Percentiles rank a stretch among this genome's conserved stretches.
These are phyloP conservation scores for Ilyonectria sp. DNA, from an alignment of 2,329 filamentous ascomycete genomes.

Conservation along the genomic window DNA sequence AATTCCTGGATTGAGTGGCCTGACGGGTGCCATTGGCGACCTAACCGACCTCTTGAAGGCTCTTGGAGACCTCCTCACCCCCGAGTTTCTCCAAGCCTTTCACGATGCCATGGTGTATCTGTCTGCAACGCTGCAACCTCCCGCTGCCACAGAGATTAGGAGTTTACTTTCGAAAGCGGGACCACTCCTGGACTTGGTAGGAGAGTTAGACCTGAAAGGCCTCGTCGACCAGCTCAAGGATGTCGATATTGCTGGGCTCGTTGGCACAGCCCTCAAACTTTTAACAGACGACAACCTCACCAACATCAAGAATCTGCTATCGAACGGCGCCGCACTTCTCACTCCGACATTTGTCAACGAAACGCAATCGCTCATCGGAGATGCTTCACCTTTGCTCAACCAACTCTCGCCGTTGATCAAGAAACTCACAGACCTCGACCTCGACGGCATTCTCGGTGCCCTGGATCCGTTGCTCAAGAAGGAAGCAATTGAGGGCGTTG, in stretches of 20 bases:
- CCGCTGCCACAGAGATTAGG: constrained; percentile 52
- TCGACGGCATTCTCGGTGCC: constrained; percentile 50
- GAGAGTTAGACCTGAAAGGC: constrained; percentile 53
- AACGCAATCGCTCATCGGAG: constrained; percentile 52
- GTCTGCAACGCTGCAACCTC: constrained; percentile 55
- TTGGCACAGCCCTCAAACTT: constrained; percentile 50
- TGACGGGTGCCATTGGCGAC: constrained; percentile 41
- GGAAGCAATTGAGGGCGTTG: constrained; percentile 47
- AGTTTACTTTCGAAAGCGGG: constrained; percentile 46
- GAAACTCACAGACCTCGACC: constrained; percentile 49
- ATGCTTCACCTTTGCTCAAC: constrained; percentile 52
- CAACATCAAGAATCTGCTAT: constrained; percentile 53
- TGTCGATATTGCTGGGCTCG: constrained; percentile 51
- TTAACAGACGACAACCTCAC: constrained; percentile 52
- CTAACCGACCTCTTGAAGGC: constrained; percentile 48
- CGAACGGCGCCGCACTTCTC: constrained; percentile 56
- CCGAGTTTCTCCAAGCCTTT: constrained; percentile 58
- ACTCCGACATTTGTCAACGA: constrained; percentile 53
- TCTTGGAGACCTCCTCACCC: constrained; percentile 51
- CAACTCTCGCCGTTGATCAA: constrained; percentile 44
- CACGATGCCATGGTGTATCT: constrained; percentile 61
- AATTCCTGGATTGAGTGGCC: constrained; percentile 39
- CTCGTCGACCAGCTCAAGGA: constrained; percentile 52
- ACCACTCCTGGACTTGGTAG: constrained; percentile 50
- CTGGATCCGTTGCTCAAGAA: constrained; percentile 48